Base-by-base conservation (phyloP, 225 moss, liverwort and hornwort genomes). In the Asterella californica region DNA sequence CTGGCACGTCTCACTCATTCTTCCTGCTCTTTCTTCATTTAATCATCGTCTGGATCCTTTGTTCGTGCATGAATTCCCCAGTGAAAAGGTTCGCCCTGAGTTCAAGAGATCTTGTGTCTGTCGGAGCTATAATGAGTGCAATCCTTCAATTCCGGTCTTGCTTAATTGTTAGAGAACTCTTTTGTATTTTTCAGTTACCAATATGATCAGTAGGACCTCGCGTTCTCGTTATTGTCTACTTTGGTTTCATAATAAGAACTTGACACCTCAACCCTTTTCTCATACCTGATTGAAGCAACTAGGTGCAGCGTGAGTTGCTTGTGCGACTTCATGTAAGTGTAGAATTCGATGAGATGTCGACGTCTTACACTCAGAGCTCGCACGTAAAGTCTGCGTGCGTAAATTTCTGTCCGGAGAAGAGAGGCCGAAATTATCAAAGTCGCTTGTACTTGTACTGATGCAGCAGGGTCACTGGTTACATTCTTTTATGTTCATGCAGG, bases 401-500 rank as follows among this genome's bases (percentile, higher is more conserved):
- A 32, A 65, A 10, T 9, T 65, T 65, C 17, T 30, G 4, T 65
- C 30, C 32, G 32, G 30, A 32, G 65, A 65, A 32, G 8, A 65
- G 12, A 22, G 11, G 46, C 33, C 30, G 15, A 6, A 74, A 10
- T 18, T 53, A 29, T 11, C 15, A 19, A 33, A 45, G 25, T 10
- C 9, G 7, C 42, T 42, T 42, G 42, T 72, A 48, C 45, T 48
- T 46, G 71, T 48, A 36, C 11, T 36, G 57, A 57, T 25, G 24
- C 27, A 49, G 27, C 65, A 66, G 10, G 30, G 2, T 30, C 22
- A 18, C 19, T 12, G 22, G 6, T 59, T 36, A 60, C 77, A 0
- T 8, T 77, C 24, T 42, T 15, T 15, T 50, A 57, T 48, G 7
- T 49, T 63, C 81, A 78, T 87, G 86, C 90, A 96, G 96, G 96